A percentile compares a stretch with the other conserved stretches of the same genome.
Evolutionary conservation across 352 stramenopile species (phyloP).

Genomic region (Phytophthora crassamura): DNA sequence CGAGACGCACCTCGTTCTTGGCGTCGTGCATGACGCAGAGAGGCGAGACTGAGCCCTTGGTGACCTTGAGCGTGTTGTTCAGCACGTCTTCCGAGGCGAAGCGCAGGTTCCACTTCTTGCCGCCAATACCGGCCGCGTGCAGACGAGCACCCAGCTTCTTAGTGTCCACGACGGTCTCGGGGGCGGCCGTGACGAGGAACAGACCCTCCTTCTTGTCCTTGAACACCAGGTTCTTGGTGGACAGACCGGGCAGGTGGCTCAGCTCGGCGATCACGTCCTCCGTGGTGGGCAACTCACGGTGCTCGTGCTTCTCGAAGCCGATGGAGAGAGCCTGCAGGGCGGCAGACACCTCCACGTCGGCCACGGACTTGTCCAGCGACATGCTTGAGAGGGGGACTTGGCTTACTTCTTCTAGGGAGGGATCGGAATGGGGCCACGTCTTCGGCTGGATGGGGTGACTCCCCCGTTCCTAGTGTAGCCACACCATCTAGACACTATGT

Average conservation of each 20-base stretch:
- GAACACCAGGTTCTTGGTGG: slow-evolving; percentile 98
- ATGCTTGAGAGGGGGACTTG: not conserved
- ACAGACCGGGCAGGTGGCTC: slow-evolving; percentile 80
- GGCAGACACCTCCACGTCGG: slow-evolving; percentile 61
- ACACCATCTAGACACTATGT: no score
- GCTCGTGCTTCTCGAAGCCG: slow-evolving; percentile 55
- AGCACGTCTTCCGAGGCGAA: slow-evolving; percentile 92
- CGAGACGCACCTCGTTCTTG: slow-evolving; percentile 84
- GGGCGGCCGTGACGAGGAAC: slow-evolving; percentile 93
- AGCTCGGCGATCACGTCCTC: slow-evolving; percentile 75
- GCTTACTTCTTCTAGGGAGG: no score
- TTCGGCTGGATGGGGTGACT: no score
- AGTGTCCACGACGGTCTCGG: slow-evolving; percentile 90
- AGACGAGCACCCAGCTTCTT: slow-evolving; percentile 92
- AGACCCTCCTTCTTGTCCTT: slow-evolving; percentile 98
- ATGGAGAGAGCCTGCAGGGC: slow-evolving; percentile 75
- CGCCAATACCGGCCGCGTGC: slow-evolving; percentile 62
- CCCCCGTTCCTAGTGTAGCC: no score
- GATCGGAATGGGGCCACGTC: no score
- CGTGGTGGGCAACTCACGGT: slow-evolving; percentile 70
- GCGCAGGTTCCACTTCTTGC: slow-evolving; percentile 94
- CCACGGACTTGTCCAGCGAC: slow-evolving; percentile 40
- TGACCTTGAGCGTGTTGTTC: slow-evolving; percentile 83
- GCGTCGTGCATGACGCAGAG: slow-evolving; percentile 92
- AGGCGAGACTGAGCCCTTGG: slow-evolving; percentile 94